Conservation (phyloP, 2,329 filamentous ascomycete genomes). For the Neodidymelliopsis sp. region DNA sequence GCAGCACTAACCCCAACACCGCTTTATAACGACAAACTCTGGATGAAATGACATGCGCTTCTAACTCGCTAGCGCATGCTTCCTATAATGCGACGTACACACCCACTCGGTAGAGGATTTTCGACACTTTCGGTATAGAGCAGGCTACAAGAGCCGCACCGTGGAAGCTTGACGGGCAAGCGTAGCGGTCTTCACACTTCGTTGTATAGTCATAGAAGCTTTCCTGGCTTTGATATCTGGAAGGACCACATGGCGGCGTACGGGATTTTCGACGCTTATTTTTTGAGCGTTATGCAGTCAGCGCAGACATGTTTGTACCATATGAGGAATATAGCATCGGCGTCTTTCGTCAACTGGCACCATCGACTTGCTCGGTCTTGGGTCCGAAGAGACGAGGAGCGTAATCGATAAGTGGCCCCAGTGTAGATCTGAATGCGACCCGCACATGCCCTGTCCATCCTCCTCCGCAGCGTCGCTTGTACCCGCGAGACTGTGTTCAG, state of each 20-base stretch:
- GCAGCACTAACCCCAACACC: slow-evolving; percentile 40
- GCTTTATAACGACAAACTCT: slow-evolving; percentile 26
- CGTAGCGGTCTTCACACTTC: slow-evolving; percentile 26
- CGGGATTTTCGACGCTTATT: slow-evolving; percentile 31
- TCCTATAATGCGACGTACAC: slow-evolving; percentile 22
- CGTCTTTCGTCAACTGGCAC: slow-evolving; percentile 15
- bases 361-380: neutral
- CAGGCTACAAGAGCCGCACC: slow-evolving; percentile 19
- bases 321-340: slow-evolving; percentile 35
- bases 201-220: slow-evolving; percentile 42
- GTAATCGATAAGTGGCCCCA: slow-evolving; percentile 43
- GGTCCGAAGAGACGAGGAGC: slow-evolving; percentile 25
- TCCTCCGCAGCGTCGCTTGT: slow-evolving; percentile 12
- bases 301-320: slow-evolving; percentile 40
- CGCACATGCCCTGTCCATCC: slow-evolving; percentile 31
- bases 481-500: neutral
- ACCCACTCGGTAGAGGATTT: slow-evolving; percentile 19
- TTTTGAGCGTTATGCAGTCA: slow-evolving; percentile 34
- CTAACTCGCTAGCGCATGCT: slow-evolving; percentile 1
- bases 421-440: slow-evolving; percentile 28
- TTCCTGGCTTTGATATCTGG: slow-evolving; percentile 27
- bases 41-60: slow-evolving; percentile 12
- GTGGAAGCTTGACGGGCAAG: slow-evolving; percentile 22
- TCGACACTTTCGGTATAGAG: slow-evolving; percentile 27
- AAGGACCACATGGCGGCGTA: slow-evolving; percentile 39